Percentiles rank a stretch among this genome's conserved stretches.
These are phyloP conservation scores for Amorphotheca resinae DNA, from an alignment of 495 filamentous ascomycete genomes.

Conservation along the genomic window DNA sequence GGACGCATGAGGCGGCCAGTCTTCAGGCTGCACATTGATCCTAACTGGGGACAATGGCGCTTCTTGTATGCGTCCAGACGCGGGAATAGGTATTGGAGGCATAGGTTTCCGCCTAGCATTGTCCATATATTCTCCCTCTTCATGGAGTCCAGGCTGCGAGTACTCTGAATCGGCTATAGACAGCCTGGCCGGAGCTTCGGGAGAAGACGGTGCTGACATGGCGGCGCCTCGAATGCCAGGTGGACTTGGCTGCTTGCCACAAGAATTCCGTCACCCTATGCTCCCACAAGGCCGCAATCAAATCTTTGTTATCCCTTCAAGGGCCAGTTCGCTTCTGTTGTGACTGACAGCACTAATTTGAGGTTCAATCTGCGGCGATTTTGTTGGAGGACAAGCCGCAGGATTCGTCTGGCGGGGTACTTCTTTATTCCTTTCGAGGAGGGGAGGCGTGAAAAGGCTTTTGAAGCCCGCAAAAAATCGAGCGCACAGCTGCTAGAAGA, in stretches of 20 bases:
- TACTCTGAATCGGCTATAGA: slow-evolving; percentile 7
- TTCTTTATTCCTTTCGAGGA: too few relatives aligned
- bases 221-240: slow-evolving; percentile 1
- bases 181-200: slow-evolving; percentile 8
- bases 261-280: background rate
- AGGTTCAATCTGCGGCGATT: too few relatives aligned
- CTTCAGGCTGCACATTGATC: slow-evolving; percentile 25
- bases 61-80: slow-evolving; percentile 23
- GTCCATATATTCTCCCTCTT: slow-evolving; percentile 14
- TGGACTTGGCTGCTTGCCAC: background rate
- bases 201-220: slow-evolving; percentile 12
- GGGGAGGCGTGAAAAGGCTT: too few relatives aligned
- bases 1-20: slow-evolving; percentile 24
- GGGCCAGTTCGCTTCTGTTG: too few relatives aligned
- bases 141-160: slow-evolving; percentile 11
- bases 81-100: slow-evolving; percentile 12
- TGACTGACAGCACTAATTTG: too few relatives aligned
- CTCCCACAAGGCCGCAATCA: background rate
- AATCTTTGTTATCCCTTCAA: too few relatives aligned
- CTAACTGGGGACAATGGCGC: slow-evolving; percentile 31
- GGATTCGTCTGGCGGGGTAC: too few relatives aligned
- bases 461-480: too few relatives aligned
- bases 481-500: too few relatives aligned
- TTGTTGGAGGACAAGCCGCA: too few relatives aligned
- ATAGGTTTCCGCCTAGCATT: slow-evolving; percentile 20